Percentiles rank a stretch among this genome's conserved stretches.
Conservation (phyloP, 2,329 filamentous ascomycete species). For the Pochonia chlamydosporia region DNA sequence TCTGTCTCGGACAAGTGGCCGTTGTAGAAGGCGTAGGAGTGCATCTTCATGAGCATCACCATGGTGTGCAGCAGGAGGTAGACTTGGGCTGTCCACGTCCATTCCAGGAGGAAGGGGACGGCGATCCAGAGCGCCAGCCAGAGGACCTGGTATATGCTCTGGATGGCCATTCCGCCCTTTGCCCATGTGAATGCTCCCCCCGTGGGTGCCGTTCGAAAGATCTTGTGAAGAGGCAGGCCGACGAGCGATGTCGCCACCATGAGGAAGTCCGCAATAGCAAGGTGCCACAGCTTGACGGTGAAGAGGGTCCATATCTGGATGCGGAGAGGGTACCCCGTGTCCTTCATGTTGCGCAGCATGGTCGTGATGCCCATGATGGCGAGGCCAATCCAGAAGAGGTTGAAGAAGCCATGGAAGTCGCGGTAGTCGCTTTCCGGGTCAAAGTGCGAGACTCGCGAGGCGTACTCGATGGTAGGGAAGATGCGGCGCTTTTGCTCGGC, state of each 20-base stretch:
- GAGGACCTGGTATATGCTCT: conserved; percentile 71
- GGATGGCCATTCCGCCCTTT: conserved; percentile 70
- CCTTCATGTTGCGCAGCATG: conserved; percentile 88
- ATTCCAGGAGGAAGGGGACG: conserved; percentile 77
- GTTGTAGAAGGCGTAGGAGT: conserved; percentile 97
- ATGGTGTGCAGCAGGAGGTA: conserved; percentile 89
- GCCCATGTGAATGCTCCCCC: conserved; percentile 63
- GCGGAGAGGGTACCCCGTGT: conserved; percentile 81
- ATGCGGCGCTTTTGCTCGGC: conserved; percentile 75
- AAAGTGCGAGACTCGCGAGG: conserved; percentile 88
- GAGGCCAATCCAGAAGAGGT: conserved; percentile 94
- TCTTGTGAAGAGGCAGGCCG: conserved; percentile 65
- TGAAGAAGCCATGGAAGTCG: conserved; percentile 96
- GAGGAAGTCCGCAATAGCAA: conserved; percentile 73
- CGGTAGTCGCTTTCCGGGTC: conserved; percentile 87
- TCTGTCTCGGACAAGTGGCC: conserved; percentile 88
- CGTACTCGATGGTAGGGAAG: conserved; percentile 90
- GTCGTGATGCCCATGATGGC: conserved; percentile 96
- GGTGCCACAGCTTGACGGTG: conserved; percentile 80
- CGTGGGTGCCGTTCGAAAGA: conserved; percentile 50
- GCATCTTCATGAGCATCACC: conserved; percentile 96
- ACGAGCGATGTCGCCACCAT: conserved; percentile 77
- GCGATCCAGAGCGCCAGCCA: conserved; percentile 83
- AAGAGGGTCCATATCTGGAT: conserved; percentile 86
- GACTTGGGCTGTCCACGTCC: conserved; percentile 97